phyloP scores from a whole-genome alignment of 139 green algal species.

The Picochlorum sp. region DNA sequence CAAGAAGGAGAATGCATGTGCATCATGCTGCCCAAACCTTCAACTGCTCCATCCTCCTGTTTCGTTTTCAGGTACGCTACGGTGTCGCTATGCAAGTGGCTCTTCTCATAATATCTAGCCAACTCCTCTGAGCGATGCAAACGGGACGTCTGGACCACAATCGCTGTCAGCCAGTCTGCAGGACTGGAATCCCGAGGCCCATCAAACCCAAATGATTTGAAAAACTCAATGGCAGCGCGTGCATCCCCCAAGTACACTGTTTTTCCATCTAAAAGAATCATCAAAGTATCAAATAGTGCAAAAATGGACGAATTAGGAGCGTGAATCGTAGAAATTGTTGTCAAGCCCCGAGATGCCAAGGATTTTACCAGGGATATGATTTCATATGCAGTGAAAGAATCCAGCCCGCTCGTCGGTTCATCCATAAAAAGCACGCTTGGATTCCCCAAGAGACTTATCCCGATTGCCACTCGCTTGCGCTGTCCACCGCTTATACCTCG shows the following conservation, averaged over 20 bases:
- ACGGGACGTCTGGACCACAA: not conserved
- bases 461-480: slow-evolving; percentile 20
- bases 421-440: slow-evolving; percentile 60
- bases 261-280: slow-evolving; percentile 20
- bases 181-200: not conserved
- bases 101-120: not conserved
- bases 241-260: not conserved
- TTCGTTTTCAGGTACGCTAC: not conserved
- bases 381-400: slow-evolving; percentile 40
- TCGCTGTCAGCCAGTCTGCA: not conserved
- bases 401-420: slow-evolving; percentile 21
- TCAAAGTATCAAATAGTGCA: slow-evolving; percentile 55
- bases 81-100: not conserved
- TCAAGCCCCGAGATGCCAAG: slow-evolving; percentile 33
- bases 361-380: slow-evolving; percentile 36
- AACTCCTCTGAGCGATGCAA: not conserved
- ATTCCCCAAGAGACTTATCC: slow-evolving; percentile 39
- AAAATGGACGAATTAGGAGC: slow-evolving; percentile 59
- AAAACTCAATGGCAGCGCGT: not conserved
- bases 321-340: slow-evolving; percentile 62
- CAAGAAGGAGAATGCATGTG: not conserved
- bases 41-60: not conserved
- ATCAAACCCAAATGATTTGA: not conserved
- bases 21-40: not conserved
- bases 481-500: slow-evolving; percentile 11